Base-by-base conservation (phyloP, 805 yeast genomes). In the Saturnispora kantuleensis region DNA sequence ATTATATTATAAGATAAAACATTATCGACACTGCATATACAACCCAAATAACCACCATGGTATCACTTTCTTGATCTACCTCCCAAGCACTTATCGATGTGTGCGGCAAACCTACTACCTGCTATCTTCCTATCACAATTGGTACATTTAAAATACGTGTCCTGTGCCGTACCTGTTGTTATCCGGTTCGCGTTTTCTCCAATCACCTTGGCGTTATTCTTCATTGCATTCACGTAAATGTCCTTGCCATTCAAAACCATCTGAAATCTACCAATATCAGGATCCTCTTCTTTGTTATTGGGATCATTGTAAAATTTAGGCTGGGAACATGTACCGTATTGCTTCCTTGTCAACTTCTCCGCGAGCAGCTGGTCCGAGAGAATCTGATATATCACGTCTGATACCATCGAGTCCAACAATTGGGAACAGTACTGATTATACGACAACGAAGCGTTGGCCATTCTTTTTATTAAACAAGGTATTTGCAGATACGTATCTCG, bases 101-200 rank as follows among this genome's bases (percentile, higher is more conserved):
- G 98, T 35, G 85, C 88, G 2, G 97, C 97, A 69, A 86, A 89
- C 47, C 98, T 68, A 33, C 85, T 82, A 1, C 95, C 96, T 0
- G 96, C 90, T 7, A 90, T 82, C 55, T 81, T 86, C 46, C 98
- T 70, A 15, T 77, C 79, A 62, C 98, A 90, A 52, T 84, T 82
- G 4, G 73, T 71, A 64, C 98, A 90, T 45, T 69, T 74, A 54
- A 87, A 85, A 60, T 88, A 87, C 3, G 59, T 59, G 36, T 58
- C 64, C 30, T 51, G 52, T 6, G 53, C 57, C 16, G 51, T 51
- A 15, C 52, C 51, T 5, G 44, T 33, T 13, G 41, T 48, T 16
- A 47, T 47, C 12, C 37, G 15, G 21, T 39, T 38, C 3, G 45
- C 48, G 21, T 41, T 44, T 30, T 49, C 49, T 4, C 51, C 51